phyloP scores from a whole-genome alignment of 352 stramenopile genomes.

The Globisporangium radiosum region DNA sequence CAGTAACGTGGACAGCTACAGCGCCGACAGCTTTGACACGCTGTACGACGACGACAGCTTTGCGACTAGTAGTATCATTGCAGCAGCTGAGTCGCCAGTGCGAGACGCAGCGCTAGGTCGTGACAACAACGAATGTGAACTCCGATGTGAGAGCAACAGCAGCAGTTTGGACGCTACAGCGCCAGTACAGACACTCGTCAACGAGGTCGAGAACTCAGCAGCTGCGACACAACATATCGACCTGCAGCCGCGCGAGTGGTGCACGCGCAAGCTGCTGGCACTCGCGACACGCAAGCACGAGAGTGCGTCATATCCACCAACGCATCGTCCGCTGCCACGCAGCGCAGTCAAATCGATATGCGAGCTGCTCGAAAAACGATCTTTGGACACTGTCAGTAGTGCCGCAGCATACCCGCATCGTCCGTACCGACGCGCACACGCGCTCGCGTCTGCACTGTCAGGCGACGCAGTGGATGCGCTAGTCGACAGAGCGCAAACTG shows the following conservation, averaged over 20 bases:
- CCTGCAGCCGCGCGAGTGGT: background rate
- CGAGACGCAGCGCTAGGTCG: no score
- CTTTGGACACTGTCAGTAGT: background rate
- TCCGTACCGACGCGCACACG: background rate
- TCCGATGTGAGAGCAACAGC: background rate
- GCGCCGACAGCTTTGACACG: background rate
- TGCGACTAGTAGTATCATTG: background rate
- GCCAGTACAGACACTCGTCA: background rate
- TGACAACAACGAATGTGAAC: background rate
- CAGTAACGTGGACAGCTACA: background rate
- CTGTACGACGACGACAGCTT: background rate
- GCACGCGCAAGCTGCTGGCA: constrained; percentile 2
- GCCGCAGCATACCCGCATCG: background rate
- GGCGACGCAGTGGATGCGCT: constrained; percentile 7
- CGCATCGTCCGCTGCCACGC: background rate
- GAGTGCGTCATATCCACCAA: no score
- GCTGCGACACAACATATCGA: background rate
- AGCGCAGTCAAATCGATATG: background rate
- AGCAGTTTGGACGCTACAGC: no score
- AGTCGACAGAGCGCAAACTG: constrained; percentile 14
- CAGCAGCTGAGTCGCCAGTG: background rate
- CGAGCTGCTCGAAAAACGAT: background rate
- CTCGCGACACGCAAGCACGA: background rate
- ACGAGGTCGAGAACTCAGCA: no score
- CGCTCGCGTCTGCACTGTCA: background rate